These are phyloP conservation scores for Globisporangium orthogonon DNA, from an alignment of 352 stramenopile genomes.

Conservation along the genomic window DNA sequence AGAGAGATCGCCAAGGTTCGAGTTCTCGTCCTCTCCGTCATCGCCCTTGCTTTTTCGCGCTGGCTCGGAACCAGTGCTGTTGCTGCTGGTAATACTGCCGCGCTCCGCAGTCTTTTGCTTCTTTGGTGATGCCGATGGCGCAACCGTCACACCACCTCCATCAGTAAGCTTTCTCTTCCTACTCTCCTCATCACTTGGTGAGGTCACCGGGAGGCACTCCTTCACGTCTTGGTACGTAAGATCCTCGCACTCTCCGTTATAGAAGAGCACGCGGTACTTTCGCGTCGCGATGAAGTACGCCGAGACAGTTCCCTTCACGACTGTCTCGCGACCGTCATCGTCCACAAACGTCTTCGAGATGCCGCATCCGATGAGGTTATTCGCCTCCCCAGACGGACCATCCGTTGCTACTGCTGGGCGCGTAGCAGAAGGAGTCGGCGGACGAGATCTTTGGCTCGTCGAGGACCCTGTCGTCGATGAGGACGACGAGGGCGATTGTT, in stretches of 20 bases:
- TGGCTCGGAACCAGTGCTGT: neutral
- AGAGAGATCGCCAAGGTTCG: conserved; percentile 3
- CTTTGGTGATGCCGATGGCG: conserved; percentile 25
- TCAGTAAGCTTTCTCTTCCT: conserved; percentile 40
- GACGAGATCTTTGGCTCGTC: neutral
- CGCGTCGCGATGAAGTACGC: conserved; percentile 72
- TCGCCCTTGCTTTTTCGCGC: conserved; percentile 3
- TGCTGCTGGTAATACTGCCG: neutral
- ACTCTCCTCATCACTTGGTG: conserved; percentile 16
- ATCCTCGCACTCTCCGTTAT: conserved; percentile 45
- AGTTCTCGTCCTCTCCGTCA: neutral
- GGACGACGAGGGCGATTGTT: conserved; percentile 12
- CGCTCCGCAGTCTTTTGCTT: conserved; percentile 17
- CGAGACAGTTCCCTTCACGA: conserved; percentile 46
- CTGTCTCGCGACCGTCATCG: conserved; percentile 14
- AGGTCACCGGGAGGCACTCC: conserved; percentile 42
- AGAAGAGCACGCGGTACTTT: conserved; percentile 68
- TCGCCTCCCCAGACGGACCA: conserved; percentile 18
- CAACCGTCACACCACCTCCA: conserved; percentile 4
- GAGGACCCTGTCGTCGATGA: neutral
- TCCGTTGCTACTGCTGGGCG: neutral
- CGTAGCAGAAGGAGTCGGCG: neutral
- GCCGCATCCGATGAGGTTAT: conserved; percentile 35
- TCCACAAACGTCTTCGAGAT: conserved; percentile 32
- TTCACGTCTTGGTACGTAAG: conserved; percentile 56